Conservation (phyloP, 2,329 filamentous ascomycete genomes). For the Amauroascus niger region DNA sequence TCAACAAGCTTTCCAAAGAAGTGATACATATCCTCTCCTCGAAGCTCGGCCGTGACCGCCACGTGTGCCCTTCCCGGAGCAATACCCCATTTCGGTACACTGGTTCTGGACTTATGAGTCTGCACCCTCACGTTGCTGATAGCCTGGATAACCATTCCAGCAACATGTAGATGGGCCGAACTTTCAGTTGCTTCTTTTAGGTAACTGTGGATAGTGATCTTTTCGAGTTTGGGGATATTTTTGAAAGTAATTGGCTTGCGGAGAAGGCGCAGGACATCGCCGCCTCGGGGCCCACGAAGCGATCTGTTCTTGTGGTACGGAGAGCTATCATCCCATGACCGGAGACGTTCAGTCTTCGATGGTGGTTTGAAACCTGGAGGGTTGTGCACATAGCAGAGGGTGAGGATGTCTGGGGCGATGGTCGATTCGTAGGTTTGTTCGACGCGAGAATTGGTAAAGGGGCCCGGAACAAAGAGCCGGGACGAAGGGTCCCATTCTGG, state of each 20-base stretch:
- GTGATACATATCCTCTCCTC: constrained; percentile 73
- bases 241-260: constrained; percentile 59
- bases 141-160: constrained; percentile 72
- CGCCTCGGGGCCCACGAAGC: constrained; percentile 72
- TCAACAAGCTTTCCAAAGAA: constrained; percentile 86
- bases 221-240: constrained; percentile 73
- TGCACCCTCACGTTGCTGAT: constrained; percentile 68
- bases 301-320: constrained; percentile 92
- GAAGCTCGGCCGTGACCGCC: constrained; percentile 66
- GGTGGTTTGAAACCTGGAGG: constrained; percentile 62
- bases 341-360: constrained; percentile 55
- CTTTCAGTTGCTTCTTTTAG: constrained; percentile 61
- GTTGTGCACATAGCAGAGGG: constrained; percentile 75
- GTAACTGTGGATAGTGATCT: constrained; percentile 69
- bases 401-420: constrained; percentile 76
- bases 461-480: constrained; percentile 78
- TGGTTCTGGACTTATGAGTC: constrained; percentile 59
- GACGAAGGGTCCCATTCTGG: constrained; percentile 75
- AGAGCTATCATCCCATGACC: constrained; percentile 79
- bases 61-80: constrained; percentile 57
- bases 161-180: constrained; percentile 67
- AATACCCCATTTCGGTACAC: constrained; percentile 67
- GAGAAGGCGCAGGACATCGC: constrained; percentile 46
- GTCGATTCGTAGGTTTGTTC: constrained; percentile 85
- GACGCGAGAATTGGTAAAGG: constrained; percentile 77